These are phyloP conservation scores for Kokia cookei DNA, from an alignment of 441 rosid genomes.

Conservation along the genomic window DNA sequence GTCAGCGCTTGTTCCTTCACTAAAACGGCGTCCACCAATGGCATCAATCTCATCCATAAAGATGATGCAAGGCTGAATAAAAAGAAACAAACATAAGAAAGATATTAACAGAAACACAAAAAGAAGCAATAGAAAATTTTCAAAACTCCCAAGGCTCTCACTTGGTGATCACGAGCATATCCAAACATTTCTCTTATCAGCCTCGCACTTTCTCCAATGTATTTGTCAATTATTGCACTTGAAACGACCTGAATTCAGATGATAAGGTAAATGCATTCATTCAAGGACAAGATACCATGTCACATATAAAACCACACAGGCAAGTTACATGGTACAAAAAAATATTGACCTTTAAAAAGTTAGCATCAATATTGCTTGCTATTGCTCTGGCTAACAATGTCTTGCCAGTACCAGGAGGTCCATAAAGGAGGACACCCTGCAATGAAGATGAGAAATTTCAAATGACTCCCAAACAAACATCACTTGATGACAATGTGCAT, in stretches of 20 bases:
- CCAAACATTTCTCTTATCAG: constrained; percentile 94
- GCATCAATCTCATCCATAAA: constrained; percentile 99
- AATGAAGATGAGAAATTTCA: constrained; percentile 8
- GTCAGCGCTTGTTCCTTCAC: constrained; percentile 97
- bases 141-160: constrained; percentile 17
- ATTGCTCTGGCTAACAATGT: constrained; percentile 84
- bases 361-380: constrained; percentile 77
- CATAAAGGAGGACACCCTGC: constrained; percentile 95
- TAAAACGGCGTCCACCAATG: constrained; percentile 96
- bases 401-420: constrained; percentile 94
- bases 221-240: constrained; percentile 94
- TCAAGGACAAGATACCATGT: not conserved
- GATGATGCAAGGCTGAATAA: constrained; percentile 81
- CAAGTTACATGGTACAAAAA: constrained; percentile 6
- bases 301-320: not conserved
- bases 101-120: not conserved
- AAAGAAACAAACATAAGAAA: constrained; percentile 11
- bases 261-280: not conserved
- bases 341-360: constrained; percentile 70
- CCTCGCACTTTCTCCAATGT: constrained; percentile 97
- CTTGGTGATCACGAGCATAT: constrained; percentile 94
- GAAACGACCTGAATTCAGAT: constrained; percentile 71
- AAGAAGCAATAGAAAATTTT: not conserved
- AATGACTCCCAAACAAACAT: not conserved
- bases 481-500: not conserved